These are phyloP conservation scores for Gaeumannomyces tritici DNA, from an alignment of 2,329 filamentous ascomycete species.

Conservation along the genomic window DNA sequence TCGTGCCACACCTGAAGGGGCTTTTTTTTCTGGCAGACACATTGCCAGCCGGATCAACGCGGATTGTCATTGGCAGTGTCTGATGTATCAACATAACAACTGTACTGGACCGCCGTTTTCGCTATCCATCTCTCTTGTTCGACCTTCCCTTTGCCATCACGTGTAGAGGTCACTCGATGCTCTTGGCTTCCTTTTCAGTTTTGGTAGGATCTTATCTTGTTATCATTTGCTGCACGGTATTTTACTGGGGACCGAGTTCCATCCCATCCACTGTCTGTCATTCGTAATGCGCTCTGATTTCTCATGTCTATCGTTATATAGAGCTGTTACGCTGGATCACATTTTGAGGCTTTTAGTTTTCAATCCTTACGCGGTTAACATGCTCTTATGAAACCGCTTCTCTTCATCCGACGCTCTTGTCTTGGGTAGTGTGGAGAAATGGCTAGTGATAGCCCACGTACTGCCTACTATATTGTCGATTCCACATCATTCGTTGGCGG, in stretches of 20 bases:
- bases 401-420: not conserved
- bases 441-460: too few relatives aligned
- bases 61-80: not conserved
- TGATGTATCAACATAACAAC: not conserved
- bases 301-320: not conserved
- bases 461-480: too few relatives aligned
- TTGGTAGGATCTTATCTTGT: not conserved
- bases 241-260: not conserved
- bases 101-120: not conserved
- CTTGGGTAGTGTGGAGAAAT: not conserved
- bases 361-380: not conserved
- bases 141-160: not conserved
- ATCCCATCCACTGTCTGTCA: not conserved
- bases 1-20: not conserved
- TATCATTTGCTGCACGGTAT: not conserved
- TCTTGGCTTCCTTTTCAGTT: not conserved
- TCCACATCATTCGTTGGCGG: too few relatives aligned
- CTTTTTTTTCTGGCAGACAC: not conserved
- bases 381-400: not conserved
- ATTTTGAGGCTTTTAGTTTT: not conserved
- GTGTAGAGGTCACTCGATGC: not conserved
- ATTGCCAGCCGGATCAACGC: not conserved
- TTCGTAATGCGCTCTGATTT: not conserved
- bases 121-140: not conserved
- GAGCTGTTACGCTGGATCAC: not conserved